Evolutionary conservation across 768 basidiomycete species (phyloP).

Genomic region (Dacryopinax primogenitus): DNA sequence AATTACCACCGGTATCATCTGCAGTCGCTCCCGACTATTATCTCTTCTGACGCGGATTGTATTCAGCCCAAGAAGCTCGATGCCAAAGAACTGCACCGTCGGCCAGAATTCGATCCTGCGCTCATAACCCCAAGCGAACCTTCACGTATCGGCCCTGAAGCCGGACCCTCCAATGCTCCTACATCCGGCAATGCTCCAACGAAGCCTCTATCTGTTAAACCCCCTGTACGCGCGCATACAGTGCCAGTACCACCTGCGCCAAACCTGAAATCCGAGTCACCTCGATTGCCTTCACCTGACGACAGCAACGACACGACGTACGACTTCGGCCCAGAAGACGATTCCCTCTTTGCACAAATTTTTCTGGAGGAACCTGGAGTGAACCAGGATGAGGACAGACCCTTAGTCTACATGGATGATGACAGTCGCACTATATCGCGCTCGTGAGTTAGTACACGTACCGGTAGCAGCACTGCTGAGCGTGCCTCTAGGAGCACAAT

Average conservation of each 20-base stretch:
- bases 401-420: not conserved
- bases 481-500: not conserved
- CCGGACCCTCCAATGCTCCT: not conserved
- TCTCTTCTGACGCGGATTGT: not conserved
- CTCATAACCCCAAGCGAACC: not conserved
- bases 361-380: not conserved
- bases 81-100: conserved; percentile 14
- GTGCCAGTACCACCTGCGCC: not conserved
- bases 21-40: not conserved
- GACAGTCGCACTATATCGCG: not conserved
- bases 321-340: not conserved
- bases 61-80: conserved; percentile 10
- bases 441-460: not conserved
- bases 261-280: not conserved
- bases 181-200: not conserved
- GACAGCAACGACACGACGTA: not conserved
- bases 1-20: conserved; percentile 55
- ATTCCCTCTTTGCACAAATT: not conserved
- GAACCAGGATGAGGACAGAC: not conserved
- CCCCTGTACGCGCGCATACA: not conserved
- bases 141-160: not conserved
- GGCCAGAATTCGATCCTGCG: conserved; percentile 13
- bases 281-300: not conserved
- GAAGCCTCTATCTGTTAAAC: not conserved
- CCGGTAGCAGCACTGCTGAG: not conserved